Evolutionary conservation across 208 protist species (phyloP).

Genomic region (Leishmania lainsoni): DNA sequence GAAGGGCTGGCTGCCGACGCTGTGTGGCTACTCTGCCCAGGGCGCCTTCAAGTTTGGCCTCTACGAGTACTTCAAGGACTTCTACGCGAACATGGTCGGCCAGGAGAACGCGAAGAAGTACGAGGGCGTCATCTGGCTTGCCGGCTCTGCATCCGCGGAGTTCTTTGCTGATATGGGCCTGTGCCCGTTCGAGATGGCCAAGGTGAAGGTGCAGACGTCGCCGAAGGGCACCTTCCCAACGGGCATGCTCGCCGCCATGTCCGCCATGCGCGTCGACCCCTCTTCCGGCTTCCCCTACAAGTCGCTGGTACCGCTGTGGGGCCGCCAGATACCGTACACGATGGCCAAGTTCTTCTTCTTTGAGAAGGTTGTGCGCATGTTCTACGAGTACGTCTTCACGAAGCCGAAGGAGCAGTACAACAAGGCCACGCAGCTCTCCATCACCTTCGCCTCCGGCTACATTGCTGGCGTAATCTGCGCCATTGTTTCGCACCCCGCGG

Average conservation of each 20-base stretch:
- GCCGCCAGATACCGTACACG: constrained; percentile 96
- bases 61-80: constrained; percentile 96
- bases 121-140: constrained; percentile 85
- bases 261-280: constrained; percentile 70
- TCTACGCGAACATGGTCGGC: constrained; percentile 86
- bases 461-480: constrained; percentile 95
- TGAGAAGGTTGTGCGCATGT: constrained; percentile 79
- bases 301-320: constrained; percentile 91
- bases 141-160: constrained; percentile 94
- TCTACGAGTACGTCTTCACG: constrained; percentile 92
- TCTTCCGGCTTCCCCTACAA: constrained; percentile 89
- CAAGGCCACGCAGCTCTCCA: constrained; percentile 86
- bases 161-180: constrained; percentile 97
- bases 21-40: constrained; percentile 94
- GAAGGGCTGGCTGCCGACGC: constrained; percentile 92
- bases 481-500: constrained; percentile 96
- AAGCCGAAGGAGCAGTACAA: constrained; percentile 83
- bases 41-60: constrained; percentile 95
- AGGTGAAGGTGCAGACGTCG: constrained; percentile 93
- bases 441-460: constrained; percentile 95
- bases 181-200: constrained; percentile 95
- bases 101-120: constrained; percentile 81
- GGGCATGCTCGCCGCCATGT: constrained; percentile 60
- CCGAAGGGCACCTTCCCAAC: constrained; percentile 84
- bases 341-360: constrained; percentile 96